A percentile compares a stretch with the other conserved stretches of the same genome.
These are phyloP conservation scores for Globisporangium solare DNA, from an alignment of 352 stramenopile species.

Conservation along the genomic window DNA sequence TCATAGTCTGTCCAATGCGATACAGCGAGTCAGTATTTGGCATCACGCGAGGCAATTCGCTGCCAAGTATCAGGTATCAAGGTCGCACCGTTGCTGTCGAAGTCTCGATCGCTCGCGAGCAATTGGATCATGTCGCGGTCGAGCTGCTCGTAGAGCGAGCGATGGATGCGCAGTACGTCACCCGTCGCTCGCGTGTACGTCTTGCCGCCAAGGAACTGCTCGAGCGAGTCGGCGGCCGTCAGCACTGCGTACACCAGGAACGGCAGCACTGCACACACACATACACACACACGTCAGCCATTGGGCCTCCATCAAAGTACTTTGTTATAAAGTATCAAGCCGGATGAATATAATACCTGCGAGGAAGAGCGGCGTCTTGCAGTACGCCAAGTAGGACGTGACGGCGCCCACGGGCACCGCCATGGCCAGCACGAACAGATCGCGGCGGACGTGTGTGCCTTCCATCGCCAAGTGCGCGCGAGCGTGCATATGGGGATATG, in stretches of 20 bases:
- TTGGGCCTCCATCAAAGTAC: neutral
- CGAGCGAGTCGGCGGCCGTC: conserved; percentile 31
- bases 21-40: neutral
- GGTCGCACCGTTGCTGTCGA: conserved; percentile 43
- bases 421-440: neutral
- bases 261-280: conserved; percentile 30
- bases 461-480: neutral
- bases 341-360: too few species aligned
- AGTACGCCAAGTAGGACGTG: neutral
- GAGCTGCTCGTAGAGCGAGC: conserved; percentile 59
- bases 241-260: conserved; percentile 50
- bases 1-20: conserved; percentile 46
- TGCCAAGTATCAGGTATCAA: neutral
- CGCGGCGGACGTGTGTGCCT: conserved; percentile 2
- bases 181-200: conserved; percentile 8
- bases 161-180: conserved; percentile 50
- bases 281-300: neutral
- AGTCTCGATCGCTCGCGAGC: conserved; percentile 66
- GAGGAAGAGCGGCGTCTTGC: conserved; percentile 1
- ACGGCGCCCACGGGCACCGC: neutral
- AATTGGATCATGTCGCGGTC: conserved; percentile 57
- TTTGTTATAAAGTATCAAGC: neutral
- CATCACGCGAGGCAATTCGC: too few species aligned
- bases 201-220: conserved; percentile 11
- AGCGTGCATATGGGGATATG: too few species aligned